Conservation (phyloP, 2,329 filamentous ascomycete species). For the Graphilbum sp. region DNA sequence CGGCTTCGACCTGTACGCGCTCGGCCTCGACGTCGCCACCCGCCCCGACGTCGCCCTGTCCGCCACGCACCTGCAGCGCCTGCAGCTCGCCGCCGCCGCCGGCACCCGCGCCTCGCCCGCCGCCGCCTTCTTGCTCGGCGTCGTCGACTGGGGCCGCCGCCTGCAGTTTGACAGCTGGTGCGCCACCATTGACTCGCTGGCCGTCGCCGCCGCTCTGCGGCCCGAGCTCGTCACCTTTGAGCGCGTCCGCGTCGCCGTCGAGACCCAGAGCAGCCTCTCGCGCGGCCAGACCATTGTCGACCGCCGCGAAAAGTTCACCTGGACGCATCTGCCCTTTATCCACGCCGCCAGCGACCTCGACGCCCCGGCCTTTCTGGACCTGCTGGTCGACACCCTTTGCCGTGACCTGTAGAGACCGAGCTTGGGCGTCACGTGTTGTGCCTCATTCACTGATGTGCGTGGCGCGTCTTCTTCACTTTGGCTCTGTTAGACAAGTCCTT, state of each 20-base stretch:
- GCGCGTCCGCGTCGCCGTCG: slow-evolving; percentile 1
- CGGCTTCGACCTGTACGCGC: background rate
- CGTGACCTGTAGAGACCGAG: too few relatives aligned
- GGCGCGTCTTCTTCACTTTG: too few relatives aligned
- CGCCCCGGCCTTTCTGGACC: background rate
- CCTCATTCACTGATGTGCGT: too few relatives aligned
- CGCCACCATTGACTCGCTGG: slow-evolving; percentile 2
- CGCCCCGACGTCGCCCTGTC: slow-evolving; percentile 2
- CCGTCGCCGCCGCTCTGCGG: background rate
- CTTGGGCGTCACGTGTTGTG: too few relatives aligned
- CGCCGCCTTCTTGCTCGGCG: slow-evolving; percentile 1
- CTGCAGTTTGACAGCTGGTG: slow-evolving; percentile 2
- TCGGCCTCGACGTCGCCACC: slow-evolving; percentile 3
- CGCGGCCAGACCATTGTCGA: slow-evolving; percentile 1
- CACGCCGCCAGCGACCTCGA: background rate
- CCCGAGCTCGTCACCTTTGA: slow-evolving; percentile 1
- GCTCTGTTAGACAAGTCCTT: too few relatives aligned
- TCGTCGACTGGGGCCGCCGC: slow-evolving; percentile 3
- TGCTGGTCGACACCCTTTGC: background rate
- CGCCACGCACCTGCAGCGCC: background rate
- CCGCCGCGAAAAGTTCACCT: slow-evolving; percentile 1
- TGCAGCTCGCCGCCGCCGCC: background rate
- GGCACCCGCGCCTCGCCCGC: background rate
- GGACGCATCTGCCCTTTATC: slow-evolving; percentile 2
- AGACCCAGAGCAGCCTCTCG: slow-evolving; percentile 1